These are phyloP conservation scores for Chytriomyces sp. DNA, from an alignment of 192 early-diverging fungal genomes.

Conservation along the genomic window DNA sequence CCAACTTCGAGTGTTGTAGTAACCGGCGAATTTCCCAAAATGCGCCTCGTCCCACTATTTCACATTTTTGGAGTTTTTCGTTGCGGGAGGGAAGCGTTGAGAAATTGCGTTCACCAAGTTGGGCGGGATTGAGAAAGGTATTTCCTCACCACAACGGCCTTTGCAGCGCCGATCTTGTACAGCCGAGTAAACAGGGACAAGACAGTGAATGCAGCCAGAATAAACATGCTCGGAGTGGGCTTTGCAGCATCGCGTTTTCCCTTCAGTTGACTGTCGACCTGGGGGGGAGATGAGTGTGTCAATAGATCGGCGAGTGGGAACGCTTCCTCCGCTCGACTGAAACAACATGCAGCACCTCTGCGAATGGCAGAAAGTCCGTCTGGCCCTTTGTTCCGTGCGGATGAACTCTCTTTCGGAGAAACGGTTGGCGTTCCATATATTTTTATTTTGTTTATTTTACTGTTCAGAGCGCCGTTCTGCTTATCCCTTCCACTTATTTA, in stretches of 20 bases:
- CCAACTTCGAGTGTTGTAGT: conserved; percentile 90
- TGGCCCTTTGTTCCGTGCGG: background rate
- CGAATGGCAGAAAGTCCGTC: background rate
- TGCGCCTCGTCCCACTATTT: conserved; percentile 62
- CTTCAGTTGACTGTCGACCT: background rate
- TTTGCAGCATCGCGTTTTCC: background rate
- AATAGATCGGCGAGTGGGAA: background rate
- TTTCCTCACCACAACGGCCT: conserved; percentile 5
- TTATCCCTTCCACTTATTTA: too few relatives aligned
- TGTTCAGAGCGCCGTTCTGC: too few relatives aligned
- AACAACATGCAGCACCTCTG: background rate
- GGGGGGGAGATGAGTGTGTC: background rate
- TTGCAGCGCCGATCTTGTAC: conserved; percentile 20
- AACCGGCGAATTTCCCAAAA: conserved; percentile 85
- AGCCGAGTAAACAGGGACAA: conserved; percentile 23
- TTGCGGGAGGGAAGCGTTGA: too few relatives aligned
- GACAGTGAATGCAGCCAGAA: conserved; percentile 1
- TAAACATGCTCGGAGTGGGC: background rate
- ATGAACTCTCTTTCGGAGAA: background rate
- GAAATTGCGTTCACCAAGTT: too few relatives aligned
- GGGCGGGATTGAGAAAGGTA: too few relatives aligned
- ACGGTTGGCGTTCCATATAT: background rate
- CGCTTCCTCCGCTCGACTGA: background rate
- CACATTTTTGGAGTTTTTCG: too few relatives aligned
- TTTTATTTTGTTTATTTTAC: background rate